Conservation (phyloP, 2,329 filamentous ascomycete genomes). For the Fusarium tricinctum region DNA sequence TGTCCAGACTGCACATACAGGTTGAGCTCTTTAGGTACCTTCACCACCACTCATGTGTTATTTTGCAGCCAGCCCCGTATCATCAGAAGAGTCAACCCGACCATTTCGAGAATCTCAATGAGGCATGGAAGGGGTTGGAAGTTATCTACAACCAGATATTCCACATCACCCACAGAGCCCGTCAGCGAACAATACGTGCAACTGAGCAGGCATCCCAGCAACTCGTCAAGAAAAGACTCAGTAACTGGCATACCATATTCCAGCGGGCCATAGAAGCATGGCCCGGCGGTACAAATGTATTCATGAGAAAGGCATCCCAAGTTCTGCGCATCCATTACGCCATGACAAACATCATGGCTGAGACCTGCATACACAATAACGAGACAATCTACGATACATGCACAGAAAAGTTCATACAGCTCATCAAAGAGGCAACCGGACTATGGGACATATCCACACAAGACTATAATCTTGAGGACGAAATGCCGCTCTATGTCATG, state of each 20-base stretch:
- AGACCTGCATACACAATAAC: constrained; percentile 52
- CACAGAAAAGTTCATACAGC: constrained; percentile 50
- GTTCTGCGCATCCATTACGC: constrained; percentile 58
- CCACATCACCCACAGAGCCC: constrained; percentile 32
- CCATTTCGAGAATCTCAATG: constrained; percentile 33
- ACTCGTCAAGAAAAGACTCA: constrained; percentile 35
- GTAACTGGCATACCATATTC: constrained; percentile 46
- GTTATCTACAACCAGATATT: constrained; percentile 44
- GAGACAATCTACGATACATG: constrained; percentile 57
- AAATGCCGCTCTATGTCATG: constrained; percentile 25
- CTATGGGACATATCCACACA: constrained; percentile 26
- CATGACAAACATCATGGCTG: constrained; percentile 60
- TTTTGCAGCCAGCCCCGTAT: constrained; percentile 16
- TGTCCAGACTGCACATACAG: constrained; percentile 53
- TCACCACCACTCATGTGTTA: constrained; percentile 31
- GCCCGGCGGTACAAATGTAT: constrained; percentile 29
- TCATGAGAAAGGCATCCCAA: constrained; percentile 40
- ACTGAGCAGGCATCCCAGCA: constrained; percentile 21
- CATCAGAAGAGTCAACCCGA: neutral
- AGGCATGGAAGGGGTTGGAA: constrained; percentile 41
- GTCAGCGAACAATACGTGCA: constrained; percentile 10
- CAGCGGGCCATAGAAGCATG: constrained; percentile 41
- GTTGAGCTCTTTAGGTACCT: constrained; percentile 44
- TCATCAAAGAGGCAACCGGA: constrained; percentile 49
- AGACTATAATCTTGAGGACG: constrained; percentile 16